These are phyloP conservation scores for Alternaria longipes DNA, from an alignment of 2,329 filamentous ascomycete species.

Conservation along the genomic window DNA sequence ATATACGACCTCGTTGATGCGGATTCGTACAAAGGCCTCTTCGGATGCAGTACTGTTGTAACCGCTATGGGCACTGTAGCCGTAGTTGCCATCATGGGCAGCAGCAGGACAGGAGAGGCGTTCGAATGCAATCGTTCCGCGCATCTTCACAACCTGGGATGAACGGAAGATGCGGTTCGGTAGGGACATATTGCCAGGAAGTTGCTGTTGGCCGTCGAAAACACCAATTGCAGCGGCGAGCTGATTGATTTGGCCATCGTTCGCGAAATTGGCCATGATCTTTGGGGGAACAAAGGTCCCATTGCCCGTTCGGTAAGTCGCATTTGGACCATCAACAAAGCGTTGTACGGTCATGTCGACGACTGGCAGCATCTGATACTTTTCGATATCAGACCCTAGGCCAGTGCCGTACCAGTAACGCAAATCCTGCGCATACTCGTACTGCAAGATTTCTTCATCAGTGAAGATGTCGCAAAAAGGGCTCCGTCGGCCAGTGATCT, in stretches of 20 bases:
- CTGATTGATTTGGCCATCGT: constrained; percentile 73
- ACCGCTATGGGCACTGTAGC: background rate
- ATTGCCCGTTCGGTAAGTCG: constrained; percentile 60
- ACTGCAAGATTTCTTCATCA: constrained; percentile 68
- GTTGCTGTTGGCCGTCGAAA: constrained; percentile 64
- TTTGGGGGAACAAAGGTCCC: constrained; percentile 62
- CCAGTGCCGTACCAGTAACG: constrained; percentile 74
- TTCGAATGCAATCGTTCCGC: constrained; percentile 72
- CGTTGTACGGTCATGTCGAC: constrained; percentile 63
- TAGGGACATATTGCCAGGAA: constrained; percentile 60
- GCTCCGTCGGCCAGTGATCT: constrained; percentile 68
- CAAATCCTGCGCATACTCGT: constrained; percentile 74
- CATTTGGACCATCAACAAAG: constrained; percentile 62
- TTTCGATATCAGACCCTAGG: constrained; percentile 63
- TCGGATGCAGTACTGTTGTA: constrained; percentile 24
- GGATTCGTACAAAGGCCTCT: constrained; percentile 63
- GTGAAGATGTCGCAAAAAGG: constrained; percentile 71
- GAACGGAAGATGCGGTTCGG: constrained; percentile 63
- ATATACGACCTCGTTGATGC: constrained; percentile 69
- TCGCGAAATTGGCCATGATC: constrained; percentile 69
- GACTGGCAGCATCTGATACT: constrained; percentile 69
- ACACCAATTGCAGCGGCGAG: constrained; percentile 68
- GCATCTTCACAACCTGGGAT: constrained; percentile 68
- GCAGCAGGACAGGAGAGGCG: constrained; percentile 62
- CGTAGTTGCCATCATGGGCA: constrained; percentile 11